Evolutionary conservation across 148 eudicot genomes (phyloP), one percentile per base, ranked within the genome.

Genomic region (Hydrangea macrophylla): DNA sequence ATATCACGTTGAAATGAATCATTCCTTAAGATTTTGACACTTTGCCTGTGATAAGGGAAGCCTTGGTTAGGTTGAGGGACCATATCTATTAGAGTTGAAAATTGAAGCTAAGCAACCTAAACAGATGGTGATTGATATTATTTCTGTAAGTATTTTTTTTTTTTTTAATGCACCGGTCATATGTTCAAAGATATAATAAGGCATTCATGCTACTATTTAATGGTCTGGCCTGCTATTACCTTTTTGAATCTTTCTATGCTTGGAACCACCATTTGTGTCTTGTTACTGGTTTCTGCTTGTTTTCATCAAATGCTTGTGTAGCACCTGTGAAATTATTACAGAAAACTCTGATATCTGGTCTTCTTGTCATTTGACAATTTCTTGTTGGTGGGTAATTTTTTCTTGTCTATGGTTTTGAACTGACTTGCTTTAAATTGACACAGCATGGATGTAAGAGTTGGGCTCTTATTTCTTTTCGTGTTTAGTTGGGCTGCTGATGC

Each of bases 401-500:
- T 33, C 36, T 45, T 33, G 20, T 32, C 13, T 25, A 3, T 35
- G 8, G 39, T 35, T 35, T n/a, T 32, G 18, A 60, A 61, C 51
- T 24, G 1, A 60, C 30, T 35, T 32, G 25, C 17, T 45, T 60
- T 42, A 51, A 32, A 65, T 60, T 66, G 60, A 50, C 58, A 76
- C 71, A 75, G 71, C 69, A 80, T 80, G 84, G 76, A 44, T 20
- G 32, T 60, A 15, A 78, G 62, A 67, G 70, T 71, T 55, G 68
- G 72, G 63, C 62, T 78, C 58, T 48, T 83, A 55, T 60, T 78
- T 55, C 60, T 80, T 55, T 51, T 70, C 37, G 30, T 78, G 54
- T 10, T 83, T 66, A 73, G 71, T 68, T 70, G 69, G 78, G 70
- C 63, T 61, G 69, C 74, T 61, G 70, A 78, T 69, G 84, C 84